phyloP scores from a whole-genome alignment of 108 stramenopile genomes.

The Skeletonema menzelii region DNA sequence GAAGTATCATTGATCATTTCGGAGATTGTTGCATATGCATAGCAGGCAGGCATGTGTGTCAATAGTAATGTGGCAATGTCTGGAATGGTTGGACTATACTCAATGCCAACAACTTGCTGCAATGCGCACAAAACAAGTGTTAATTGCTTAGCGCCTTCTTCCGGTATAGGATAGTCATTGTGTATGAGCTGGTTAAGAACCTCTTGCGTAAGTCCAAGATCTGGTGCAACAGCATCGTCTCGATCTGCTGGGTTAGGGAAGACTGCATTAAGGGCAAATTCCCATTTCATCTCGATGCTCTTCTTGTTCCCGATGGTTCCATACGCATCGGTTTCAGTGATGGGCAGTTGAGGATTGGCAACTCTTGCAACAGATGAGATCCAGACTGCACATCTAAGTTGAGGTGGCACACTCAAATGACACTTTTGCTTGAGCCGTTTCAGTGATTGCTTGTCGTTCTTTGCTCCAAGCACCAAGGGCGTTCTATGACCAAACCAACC shows the following conservation, averaged over 20 bases:
- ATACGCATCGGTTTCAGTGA: conserved; percentile 57
- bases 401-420: conserved; percentile 71
- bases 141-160: conserved; percentile 34
- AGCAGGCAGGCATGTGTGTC: conserved; percentile 70
- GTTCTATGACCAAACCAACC: conserved; percentile 7
- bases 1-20: conserved; percentile 69
- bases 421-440: conserved; percentile 53
- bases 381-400: conserved; percentile 87
- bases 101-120: conserved; percentile 62
- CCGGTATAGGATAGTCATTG: conserved; percentile 20
- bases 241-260: conserved; percentile 36
- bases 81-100: conserved; percentile 70
- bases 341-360: conserved; percentile 55
- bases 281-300: conserved; percentile 36
- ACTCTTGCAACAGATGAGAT: conserved; percentile 68
- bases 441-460: conserved; percentile 12
- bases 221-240: conserved; percentile 35
- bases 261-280: conserved; percentile 45
- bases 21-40: conserved; percentile 72
- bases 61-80: conserved; percentile 47
- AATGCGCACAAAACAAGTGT: conserved; percentile 53
- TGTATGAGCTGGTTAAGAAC: conserved; percentile 24
- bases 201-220: conserved; percentile 39
- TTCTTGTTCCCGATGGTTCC: conserved; percentile 57
- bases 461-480: conserved; percentile 16